Base-by-base conservation (phyloP, 1,284 basidiomycete species). In the Ganoderma sp. region DNA sequence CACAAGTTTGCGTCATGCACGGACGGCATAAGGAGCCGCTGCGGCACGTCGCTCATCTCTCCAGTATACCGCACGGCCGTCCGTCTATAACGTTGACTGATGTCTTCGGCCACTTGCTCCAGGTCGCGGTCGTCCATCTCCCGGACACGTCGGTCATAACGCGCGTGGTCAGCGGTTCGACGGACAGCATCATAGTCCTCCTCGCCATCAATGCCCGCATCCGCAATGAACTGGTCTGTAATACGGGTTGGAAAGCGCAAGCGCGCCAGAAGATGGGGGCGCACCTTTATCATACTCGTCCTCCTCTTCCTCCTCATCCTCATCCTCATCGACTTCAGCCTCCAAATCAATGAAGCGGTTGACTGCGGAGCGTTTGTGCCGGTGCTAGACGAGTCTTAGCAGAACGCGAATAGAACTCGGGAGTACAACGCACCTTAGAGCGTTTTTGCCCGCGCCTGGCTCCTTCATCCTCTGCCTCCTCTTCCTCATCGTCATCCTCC, bases 1-100 rank as follows among this genome's bases (percentile, higher is more conserved):
- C 96, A 99, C 73, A 99, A 82, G 77, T 90, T 97, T 7, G 97
- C 94, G 79, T 99, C 97, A 69, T 98, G 92, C 8, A 98, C 96
- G 17, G 93, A 94, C 43, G 97, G 97, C 97, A 99, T 99, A 56
- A 98, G 85, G 60, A 98, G 82, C n/a, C 96, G 88, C 77, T 99
- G 96, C 0, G 98, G 97, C 42, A 99, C 91, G 74, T 95, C 93
- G 77, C 96, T 97, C 88, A 94, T 92, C 79, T 96, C 95, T 34
- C 94, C 94, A 34, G 93, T 91, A 77, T 95, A 97, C 63, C 89
- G 89, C 61, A 88, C 86, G 19, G 88, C 86, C 37, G 88, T 85
- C 64, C 87, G 84, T 67, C 85, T 86, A 81, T 98, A 95, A 63
- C 96, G 90, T 76, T 94, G 90, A 73, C 90, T 92, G 74, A 97